Evolutionary conservation across 257 asterid genomes (phyloP).

Genomic region (Voacanga thouarsii): DNA sequence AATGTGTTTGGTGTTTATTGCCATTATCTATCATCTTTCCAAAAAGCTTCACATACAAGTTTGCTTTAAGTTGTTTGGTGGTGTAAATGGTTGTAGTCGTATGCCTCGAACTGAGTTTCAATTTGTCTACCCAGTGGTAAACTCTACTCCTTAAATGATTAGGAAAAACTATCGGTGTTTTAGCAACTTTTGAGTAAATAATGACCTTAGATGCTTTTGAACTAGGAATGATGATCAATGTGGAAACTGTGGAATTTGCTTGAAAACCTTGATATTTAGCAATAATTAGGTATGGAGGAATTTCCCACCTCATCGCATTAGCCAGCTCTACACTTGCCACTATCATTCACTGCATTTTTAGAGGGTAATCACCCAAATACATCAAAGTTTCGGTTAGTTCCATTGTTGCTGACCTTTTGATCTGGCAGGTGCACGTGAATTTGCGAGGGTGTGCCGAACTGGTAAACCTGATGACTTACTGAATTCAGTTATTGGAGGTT

Average conservation of each 20-base stretch:
- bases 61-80: background rate
- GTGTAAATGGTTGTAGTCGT: background rate
- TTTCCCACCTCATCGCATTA: background rate
- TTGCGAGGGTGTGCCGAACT: slow-evolving; percentile 67
- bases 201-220: background rate
- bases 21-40: background rate
- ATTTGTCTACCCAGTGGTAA: background rate
- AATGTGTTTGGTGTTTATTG: background rate
- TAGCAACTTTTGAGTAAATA: background rate
- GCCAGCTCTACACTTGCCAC: background rate
- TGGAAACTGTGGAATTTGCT: background rate
- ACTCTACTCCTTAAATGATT: background rate
- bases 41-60: background rate
- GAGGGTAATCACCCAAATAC: background rate
- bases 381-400: background rate
- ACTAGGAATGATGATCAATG: background rate
- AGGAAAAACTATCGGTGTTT: background rate
- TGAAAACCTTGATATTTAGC: background rate
- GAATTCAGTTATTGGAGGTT: slow-evolving; percentile 84
- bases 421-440: slow-evolving; percentile 87
- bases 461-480: slow-evolving; percentile 83
- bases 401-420: slow-evolving; percentile 16
- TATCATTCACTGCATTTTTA: background rate
- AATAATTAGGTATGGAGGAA: no score
- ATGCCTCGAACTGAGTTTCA: background rate